Percentiles rank a stretch among this genome's conserved stretches.
phyloP scores from a whole-genome alignment of 306 rosid genomes.

The Datisca glomerata region DNA sequence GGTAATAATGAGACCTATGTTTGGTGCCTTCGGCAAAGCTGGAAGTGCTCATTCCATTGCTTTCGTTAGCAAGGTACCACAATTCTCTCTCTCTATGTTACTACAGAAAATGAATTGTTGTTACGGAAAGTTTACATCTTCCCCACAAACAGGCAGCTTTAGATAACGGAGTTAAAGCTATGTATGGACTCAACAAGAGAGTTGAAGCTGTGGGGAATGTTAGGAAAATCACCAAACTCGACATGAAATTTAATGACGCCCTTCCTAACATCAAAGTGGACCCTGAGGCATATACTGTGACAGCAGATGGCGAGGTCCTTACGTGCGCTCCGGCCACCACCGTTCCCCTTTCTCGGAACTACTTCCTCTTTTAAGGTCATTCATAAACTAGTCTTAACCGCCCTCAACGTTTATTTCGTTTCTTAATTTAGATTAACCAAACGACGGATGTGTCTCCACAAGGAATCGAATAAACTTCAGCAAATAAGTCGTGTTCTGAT shows the following conservation, averaged over 20 bases:
- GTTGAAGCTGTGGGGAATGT: constrained; percentile 60
- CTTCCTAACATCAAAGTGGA: constrained; percentile 79
- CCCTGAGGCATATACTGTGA: constrained; percentile 68
- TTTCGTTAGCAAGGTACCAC: constrained; percentile 83
- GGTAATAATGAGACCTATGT: constrained; percentile 92
- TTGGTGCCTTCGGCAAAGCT: constrained; percentile 86
- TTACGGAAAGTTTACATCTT: not conserved
- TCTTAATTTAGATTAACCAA: too few relatives aligned
- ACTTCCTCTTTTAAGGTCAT: constrained; percentile 57
- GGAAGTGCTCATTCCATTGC: constrained; percentile 63
- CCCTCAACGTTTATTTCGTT: too few relatives aligned
- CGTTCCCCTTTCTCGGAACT: constrained; percentile 68
- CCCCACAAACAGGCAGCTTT: constrained; percentile 47
- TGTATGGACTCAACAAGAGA: constrained; percentile 55
- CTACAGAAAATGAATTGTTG: not conserved
- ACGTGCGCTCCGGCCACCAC: constrained; percentile 48
- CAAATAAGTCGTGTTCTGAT: too few relatives aligned
- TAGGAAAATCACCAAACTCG: constrained; percentile 61
- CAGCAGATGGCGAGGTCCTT: constrained; percentile 66
- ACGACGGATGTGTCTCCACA: too few relatives aligned
- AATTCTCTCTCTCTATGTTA: constrained; percentile 15
- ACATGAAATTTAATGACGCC: constrained; percentile 78
- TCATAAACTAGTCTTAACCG: not conserved
- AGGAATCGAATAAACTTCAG: too few relatives aligned
- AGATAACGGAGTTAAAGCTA: constrained; percentile 34